Conservation (phyloP, 2,329 filamentous ascomycete genomes). For the Pyricularia grisea region DNA sequence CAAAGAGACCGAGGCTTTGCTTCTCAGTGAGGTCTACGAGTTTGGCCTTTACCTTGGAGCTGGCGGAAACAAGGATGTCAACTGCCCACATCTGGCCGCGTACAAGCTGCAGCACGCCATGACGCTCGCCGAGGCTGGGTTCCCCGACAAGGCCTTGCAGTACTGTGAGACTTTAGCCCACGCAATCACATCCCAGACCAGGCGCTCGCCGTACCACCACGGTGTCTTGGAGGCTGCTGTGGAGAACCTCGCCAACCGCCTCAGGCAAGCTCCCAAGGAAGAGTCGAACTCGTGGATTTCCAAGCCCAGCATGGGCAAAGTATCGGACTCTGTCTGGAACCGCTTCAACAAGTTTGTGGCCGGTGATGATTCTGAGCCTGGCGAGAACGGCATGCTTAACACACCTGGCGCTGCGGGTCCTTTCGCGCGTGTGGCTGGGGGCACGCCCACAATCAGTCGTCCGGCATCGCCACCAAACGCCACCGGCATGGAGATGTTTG, state of each 20-base stretch:
- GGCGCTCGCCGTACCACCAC: constrained; percentile 81
- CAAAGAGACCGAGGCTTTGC: constrained; percentile 74
- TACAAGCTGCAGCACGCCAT: constrained; percentile 90
- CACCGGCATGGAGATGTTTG: constrained; percentile 67
- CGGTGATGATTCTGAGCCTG: constrained; percentile 71
- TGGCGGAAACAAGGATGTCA: constrained; percentile 42
- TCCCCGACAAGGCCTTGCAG: constrained; percentile 71
- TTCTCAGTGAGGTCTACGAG: constrained; percentile 94
- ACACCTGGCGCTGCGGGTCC: constrained; percentile 58
- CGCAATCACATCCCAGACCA: constrained; percentile 71
- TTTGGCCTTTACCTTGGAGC: constrained; percentile 67
- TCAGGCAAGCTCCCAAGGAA: constrained; percentile 80
- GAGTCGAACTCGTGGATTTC: constrained; percentile 81
- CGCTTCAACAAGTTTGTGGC: constrained; percentile 95
- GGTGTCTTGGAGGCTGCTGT: constrained; percentile 62
- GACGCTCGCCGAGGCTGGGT: constrained; percentile 73
- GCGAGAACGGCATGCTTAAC: constrained; percentile 47
- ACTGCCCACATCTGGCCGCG: constrained; percentile 72
- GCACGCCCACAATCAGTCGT: constrained; percentile 65
- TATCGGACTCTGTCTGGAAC: constrained; percentile 81
- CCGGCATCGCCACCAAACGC: constrained; percentile 57
- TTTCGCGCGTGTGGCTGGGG: constrained; percentile 73
- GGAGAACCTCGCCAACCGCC: constrained; percentile 72
- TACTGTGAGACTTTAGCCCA: constrained; percentile 81
- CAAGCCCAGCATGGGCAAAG: constrained; percentile 92